Evolutionary conservation across 257 asterid species (phyloP).

Genomic region (Oldenlandia corymbosa): DNA sequence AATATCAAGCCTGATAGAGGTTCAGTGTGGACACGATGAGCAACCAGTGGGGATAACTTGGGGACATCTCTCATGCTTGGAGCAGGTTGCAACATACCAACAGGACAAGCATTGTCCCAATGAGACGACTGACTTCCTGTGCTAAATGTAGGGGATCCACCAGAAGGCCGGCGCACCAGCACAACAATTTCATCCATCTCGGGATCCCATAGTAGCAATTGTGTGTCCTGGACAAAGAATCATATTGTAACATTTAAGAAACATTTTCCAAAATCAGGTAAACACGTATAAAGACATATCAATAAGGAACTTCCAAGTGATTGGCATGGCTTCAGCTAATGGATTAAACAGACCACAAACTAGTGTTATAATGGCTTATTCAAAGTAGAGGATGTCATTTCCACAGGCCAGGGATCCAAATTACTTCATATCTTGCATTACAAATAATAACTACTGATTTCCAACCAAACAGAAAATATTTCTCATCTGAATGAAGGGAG

Average conservation of each 20-base stretch:
- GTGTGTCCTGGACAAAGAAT: slow-evolving; percentile 60
- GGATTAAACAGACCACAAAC: neutral
- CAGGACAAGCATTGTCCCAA: slow-evolving; percentile 79
- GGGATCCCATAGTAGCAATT: slow-evolving; percentile 90
- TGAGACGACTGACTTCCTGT: slow-evolving; percentile 92
- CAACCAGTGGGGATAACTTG: slow-evolving; percentile 75
- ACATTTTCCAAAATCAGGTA: neutral
- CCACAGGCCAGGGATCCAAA: neutral
- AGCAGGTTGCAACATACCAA: slow-evolving; percentile 77
- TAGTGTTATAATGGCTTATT: neutral
- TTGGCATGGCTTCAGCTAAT: neutral
- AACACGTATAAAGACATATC: neutral
- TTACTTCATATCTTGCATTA: neutral
- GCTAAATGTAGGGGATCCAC: slow-evolving; percentile 91
- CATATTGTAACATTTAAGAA: neutral
- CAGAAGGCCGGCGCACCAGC: slow-evolving; percentile 90
- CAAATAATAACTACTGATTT: neutral
- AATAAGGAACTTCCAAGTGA: neutral
- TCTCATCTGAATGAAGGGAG: neutral
- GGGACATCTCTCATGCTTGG: slow-evolving; percentile 91
- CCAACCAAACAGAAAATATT: neutral
- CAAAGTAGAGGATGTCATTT: neutral
- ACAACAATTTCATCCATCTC: slow-evolving; percentile 97
- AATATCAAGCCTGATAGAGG: slow-evolving; percentile 85
- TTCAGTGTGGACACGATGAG: slow-evolving; percentile 91